Percentiles rank a stretch among this genome's conserved stretches.
These are phyloP conservation scores for Neofusicoccum sp. DNA, from an alignment of 2,329 filamentous ascomycete genomes.

Conservation along the genomic window DNA sequence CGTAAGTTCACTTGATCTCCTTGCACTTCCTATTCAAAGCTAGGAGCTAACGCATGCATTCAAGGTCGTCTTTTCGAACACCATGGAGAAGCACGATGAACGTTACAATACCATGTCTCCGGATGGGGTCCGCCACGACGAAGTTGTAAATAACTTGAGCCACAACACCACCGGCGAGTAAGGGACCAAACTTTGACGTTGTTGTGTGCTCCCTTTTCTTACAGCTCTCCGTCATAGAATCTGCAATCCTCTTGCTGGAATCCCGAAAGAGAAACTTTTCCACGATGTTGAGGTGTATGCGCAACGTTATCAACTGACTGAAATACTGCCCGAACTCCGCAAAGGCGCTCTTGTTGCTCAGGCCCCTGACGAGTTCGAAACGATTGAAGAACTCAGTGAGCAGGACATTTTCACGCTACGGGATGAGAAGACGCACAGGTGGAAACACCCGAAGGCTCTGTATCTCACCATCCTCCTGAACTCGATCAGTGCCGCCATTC, in stretches of 20 bases:
- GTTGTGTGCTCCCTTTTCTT: not conserved
- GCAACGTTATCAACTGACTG: conserved; percentile 58
- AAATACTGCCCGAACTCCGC: conserved; percentile 61
- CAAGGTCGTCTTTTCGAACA: not conserved
- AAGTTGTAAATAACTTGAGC: conserved; percentile 31
- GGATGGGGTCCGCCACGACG: conserved; percentile 30
- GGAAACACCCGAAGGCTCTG: conserved; percentile 64
- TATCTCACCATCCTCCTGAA: conserved; percentile 69
- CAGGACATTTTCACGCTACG: conserved; percentile 62
- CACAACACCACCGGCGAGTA: conserved; percentile 37
- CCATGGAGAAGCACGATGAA: not conserved
- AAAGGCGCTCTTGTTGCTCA: conserved; percentile 76
- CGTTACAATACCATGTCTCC: not conserved
- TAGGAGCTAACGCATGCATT: too few species aligned
- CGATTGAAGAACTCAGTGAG: conserved; percentile 63
- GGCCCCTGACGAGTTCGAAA: conserved; percentile 65
- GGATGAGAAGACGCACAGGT: conserved; percentile 67
- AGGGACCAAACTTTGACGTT: conserved; percentile 17
- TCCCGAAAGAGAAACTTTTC: conserved; percentile 55
- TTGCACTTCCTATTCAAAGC: not conserved
- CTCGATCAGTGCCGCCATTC: conserved; percentile 68
- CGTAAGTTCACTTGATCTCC: not conserved
- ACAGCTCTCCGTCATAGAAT: conserved; percentile 45
- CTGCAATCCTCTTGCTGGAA: conserved; percentile 59
- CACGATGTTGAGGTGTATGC: conserved; percentile 64